phyloP scores from a whole-genome alignment of 768 basidiomycete genomes.

The Leccinum boreale region DNA sequence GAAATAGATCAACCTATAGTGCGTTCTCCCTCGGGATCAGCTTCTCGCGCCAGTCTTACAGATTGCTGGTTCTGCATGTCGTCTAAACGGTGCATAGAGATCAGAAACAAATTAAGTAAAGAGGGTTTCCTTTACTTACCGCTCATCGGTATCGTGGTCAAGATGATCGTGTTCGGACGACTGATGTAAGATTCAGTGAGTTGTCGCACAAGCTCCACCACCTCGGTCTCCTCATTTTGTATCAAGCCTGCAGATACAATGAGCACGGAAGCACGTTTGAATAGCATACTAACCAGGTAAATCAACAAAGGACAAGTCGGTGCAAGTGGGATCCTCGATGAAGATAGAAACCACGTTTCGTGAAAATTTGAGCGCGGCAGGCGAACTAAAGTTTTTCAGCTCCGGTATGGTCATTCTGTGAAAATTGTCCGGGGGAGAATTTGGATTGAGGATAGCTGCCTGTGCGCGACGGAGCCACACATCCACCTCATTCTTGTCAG shows the following conservation, averaged over 20 bases:
- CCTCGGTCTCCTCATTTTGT: conserved; percentile 43
- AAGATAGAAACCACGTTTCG: conserved; percentile 48
- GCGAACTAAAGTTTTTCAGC: conserved; percentile 22
- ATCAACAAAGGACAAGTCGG: conserved; percentile 53
- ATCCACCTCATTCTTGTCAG: conserved; percentile 35
- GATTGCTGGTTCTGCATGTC: conserved; percentile 68
- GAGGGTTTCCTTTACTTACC: conserved; percentile 34
- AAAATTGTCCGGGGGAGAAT: conserved; percentile 17
- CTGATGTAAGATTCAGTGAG: conserved; percentile 48
- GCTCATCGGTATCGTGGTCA: conserved; percentile 64
- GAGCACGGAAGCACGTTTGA: not conserved
- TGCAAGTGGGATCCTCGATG: conserved; percentile 41
- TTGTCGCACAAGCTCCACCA: conserved; percentile 43
- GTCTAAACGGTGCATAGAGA: conserved; percentile 35
- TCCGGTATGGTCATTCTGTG: conserved; percentile 22
- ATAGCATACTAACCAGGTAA: conserved; percentile 41
- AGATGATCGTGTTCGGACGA: conserved; percentile 53
- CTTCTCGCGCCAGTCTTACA: conserved; percentile 47
- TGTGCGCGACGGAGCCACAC: conserved; percentile 44
- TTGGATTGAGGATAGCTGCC: conserved; percentile 39
- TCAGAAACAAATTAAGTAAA: not conserved
- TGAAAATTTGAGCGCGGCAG: conserved; percentile 39
- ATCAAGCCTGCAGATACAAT: conserved; percentile 45
- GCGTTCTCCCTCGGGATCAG: conserved; percentile 51
- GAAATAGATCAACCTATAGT: conserved; percentile 51